Evolutionary conservation across 2,329 filamentous ascomycete species (phyloP), one percentile per base, ranked within the genome.

Genomic region (Lachnellula suecica): DNA sequence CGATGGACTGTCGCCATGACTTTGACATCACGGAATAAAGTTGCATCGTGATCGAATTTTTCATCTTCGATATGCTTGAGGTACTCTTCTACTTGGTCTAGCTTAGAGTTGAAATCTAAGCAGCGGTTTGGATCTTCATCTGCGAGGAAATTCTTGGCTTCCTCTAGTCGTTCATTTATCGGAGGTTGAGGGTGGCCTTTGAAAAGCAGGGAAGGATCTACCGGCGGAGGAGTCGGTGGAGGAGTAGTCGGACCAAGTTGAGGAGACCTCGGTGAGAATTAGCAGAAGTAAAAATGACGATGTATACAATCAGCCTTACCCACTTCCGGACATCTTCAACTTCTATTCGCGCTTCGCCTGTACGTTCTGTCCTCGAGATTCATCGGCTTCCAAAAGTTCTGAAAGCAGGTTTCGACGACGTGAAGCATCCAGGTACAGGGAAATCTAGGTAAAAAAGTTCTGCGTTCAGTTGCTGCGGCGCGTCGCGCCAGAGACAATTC

Each of bases 111-210:
- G 70, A 77, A 81, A 40, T 68, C 57, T 1, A 67, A 41, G 51
- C 70, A 72, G 15, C 74, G 70, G 51, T 75, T 70, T 5, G 66
- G 59, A 56, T 82, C 76, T 54, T 78, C 72, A 25, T 79, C 76
- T 3, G 71, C 62, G 20, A 83, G 72, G 54, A 79, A 83, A 56
- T 73, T 74, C 45, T 63, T 56, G n/a, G 65, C 52, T 34, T 68
- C 63, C 35, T 61, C 27, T 25, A 74, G 63, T 2, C 68, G 67
- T 24, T 60, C 51, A 27, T 63, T 64, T 6, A 70, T 49, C 1
- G 67, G 65, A 22, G 70, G 71, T 49, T 72, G 70, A 1, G 53
- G 56, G 47, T 66, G 58, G 22, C 58, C 62, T 47, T 57, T 57
- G 38, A 59, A 65, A 5, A 2, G 22, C 22, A 40, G 23, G 24